Percentiles rank a stretch among this genome's conserved stretches.
Conservation (phyloP, 495 filamentous ascomycete genomes). For the Daldinia decipiens region DNA sequence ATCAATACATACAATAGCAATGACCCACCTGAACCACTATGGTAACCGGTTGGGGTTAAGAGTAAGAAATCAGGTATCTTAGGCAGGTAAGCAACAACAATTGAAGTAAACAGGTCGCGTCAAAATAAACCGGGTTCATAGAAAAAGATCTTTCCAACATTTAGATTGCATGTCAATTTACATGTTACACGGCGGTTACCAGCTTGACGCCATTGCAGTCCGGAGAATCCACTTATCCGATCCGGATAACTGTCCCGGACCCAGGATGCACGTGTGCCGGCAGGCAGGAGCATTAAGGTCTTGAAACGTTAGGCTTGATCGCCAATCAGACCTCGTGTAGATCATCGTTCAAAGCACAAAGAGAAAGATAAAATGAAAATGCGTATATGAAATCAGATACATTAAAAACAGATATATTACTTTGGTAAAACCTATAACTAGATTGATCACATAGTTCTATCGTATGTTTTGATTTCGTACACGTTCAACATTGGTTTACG, state of each 20-base stretch:
- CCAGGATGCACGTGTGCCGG: neutral
- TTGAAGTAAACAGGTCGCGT: neutral
- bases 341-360: neutral
- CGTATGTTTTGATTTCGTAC: neutral
- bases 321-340: neutral
- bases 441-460: neutral
- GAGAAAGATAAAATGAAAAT: neutral
- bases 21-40: no score
- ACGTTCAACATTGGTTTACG: neutral
- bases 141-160: neutral
- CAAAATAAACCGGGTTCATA: neutral
- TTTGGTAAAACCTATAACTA: neutral
- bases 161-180: neutral
- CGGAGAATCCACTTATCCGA: constrained; percentile 4
- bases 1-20: neutral
- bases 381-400: no score
- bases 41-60: no score
- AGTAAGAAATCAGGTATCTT: no score
- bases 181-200: neutral
- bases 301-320: neutral
- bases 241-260: neutral
- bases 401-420: no score
- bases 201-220: neutral
- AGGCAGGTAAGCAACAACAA: neutral
- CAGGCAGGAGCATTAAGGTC: neutral